Evolutionary conservation across 352 stramenopile genomes (phyloP).

Genomic region (Phytophthora syringae): DNA sequence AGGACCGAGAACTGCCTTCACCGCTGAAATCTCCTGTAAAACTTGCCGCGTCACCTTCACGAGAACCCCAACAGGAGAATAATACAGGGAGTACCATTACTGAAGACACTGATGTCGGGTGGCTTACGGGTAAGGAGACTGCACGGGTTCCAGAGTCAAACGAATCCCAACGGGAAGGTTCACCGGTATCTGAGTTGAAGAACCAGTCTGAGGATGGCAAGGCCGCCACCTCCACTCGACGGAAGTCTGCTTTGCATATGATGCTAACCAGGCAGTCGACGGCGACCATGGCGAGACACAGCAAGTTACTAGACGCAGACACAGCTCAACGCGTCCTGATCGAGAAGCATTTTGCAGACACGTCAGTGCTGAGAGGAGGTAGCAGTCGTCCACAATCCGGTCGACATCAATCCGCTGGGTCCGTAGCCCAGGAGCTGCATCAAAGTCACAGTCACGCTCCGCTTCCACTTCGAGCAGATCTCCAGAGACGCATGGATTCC

Average conservation of each 20-base stretch:
- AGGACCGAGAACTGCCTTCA: constrained; percentile 23
- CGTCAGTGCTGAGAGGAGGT: not conserved
- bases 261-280: constrained; percentile 39
- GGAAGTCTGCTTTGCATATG: constrained; percentile 56
- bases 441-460: constrained; percentile 42
- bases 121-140: not conserved
- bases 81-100: not conserved
- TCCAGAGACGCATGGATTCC: constrained; percentile 67
- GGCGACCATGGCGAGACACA: constrained; percentile 31
- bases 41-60: not conserved
- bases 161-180: constrained; percentile 10
- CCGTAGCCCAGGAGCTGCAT: not conserved
- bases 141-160: constrained; percentile 8
- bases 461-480: constrained; percentile 58
- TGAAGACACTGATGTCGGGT: not conserved
- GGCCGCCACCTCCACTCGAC: constrained; percentile 11
- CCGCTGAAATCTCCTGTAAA: constrained; percentile 3
- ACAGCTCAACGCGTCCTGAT: constrained; percentile 51
- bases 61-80: not conserved
- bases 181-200: not conserved
- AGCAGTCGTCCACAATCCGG: constrained; percentile 4
- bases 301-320: constrained; percentile 44
- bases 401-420: constrained; percentile 1
- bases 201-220: constrained; percentile 26
- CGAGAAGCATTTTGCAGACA: constrained; percentile 52